These are phyloP conservation scores for Apiospora kogelbergensis DNA, from an alignment of 2,329 filamentous ascomycete genomes.

Conservation along the genomic window DNA sequence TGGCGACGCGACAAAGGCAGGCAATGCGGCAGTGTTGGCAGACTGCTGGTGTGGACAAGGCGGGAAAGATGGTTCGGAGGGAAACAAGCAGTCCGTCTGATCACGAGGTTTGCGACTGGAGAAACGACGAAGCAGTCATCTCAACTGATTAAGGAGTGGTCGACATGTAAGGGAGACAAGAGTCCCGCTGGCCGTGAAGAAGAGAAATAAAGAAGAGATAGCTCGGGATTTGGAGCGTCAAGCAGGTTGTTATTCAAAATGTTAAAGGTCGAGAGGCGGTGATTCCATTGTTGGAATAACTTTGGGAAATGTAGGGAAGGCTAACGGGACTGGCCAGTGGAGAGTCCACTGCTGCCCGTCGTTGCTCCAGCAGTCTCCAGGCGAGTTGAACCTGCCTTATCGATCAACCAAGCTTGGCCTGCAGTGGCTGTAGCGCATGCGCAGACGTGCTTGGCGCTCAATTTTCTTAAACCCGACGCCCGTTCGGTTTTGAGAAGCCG, in stretches of 20 bases:
- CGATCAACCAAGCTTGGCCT: background rate
- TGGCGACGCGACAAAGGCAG: background rate
- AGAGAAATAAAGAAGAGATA: background rate
- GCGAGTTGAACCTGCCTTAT: too few relatives aligned
- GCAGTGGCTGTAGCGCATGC: background rate
- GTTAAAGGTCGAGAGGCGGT: background rate
- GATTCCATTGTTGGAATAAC: conserved; percentile 2
- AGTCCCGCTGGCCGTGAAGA: background rate
- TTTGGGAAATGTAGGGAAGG: background rate
- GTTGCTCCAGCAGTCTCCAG: background rate
- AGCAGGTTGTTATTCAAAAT: background rate
- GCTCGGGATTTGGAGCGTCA: background rate
- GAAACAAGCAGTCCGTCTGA: background rate
- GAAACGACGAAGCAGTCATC: background rate
- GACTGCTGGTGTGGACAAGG: background rate
- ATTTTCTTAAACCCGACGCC: background rate
- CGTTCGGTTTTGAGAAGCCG: too few relatives aligned
- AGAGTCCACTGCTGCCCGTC: background rate
- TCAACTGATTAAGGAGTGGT: background rate
- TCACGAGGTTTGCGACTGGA: conserved; percentile 1
- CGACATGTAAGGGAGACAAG: background rate
- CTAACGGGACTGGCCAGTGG: background rate
- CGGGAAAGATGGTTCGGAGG: background rate
- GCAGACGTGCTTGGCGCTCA: background rate
- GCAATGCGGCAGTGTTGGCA: background rate